Base-by-base conservation (phyloP, 768 basidiomycete genomes). In the Termitomyces titanicus region DNA sequence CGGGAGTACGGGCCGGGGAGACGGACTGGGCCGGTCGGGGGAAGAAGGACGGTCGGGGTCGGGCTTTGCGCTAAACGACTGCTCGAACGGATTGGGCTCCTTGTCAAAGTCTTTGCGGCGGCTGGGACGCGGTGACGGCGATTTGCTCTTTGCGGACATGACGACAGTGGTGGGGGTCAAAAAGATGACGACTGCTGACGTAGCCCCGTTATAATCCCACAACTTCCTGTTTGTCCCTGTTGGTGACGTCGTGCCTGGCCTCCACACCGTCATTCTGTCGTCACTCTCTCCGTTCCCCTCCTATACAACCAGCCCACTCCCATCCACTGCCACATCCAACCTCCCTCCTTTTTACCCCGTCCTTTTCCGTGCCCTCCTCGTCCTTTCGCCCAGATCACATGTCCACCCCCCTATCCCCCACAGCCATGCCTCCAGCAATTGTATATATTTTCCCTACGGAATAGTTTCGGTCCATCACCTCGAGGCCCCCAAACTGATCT, bases 81-180 rank as follows among this genome's bases (percentile, higher is more conserved):
- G 91, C 67, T 99, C 96, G 66, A 97, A 97, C 0, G 94, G 94
- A 67, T 96, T 96, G 0, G 88, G 89, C 65, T 96, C 94, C 34
- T 89, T 80, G 68, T 79, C 75, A 68, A 89, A 86, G 65, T 88
- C 86, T 15, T 80, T 80, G 65, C 84, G 79, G 34, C 77, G 73
- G 24, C 67, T 59, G n/a, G 66, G 35, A 59, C 65, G 58, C 53
- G 63, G 57, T 22, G 73, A 71, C 48, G 68, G 69, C 45, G 74
- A 74, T 31, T 64, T 66, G 55, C 69, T 70, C 63, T 70, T 72
- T 59, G 69, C 68, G 65, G 75, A 74, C 74, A 75, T 78, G 66
- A 63, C 66, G 65, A 62, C 58, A 59, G 55, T 53, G 53, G 56
- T 47, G 53, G 57, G 59, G 59, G 54, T 49, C 43, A 71, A 71